phyloP scores from a whole-genome alignment of 1,139 yeast species.

The Eremothecium sinecaudum region DNA sequence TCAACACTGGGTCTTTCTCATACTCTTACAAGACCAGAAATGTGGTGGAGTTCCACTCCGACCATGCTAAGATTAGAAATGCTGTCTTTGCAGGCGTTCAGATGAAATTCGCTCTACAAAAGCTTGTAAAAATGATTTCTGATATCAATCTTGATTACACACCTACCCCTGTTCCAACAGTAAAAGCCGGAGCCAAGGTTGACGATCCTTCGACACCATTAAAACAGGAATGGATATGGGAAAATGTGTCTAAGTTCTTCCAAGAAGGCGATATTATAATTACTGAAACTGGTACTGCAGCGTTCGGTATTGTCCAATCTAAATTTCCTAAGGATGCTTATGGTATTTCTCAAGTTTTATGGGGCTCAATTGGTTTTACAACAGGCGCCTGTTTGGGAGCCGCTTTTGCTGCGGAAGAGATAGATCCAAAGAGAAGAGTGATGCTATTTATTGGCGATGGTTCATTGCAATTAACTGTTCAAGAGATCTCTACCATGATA shows the following conservation, averaged over 20 bases:
- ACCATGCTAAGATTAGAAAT: slow-evolving; percentile 55
- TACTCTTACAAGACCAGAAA: slow-evolving; percentile 61
- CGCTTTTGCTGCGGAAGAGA: slow-evolving; percentile 63
- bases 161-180: slow-evolving; percentile 36
- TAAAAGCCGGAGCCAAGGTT: slow-evolving; percentile 26
- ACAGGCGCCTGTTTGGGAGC: slow-evolving; percentile 75
- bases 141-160: slow-evolving; percentile 30
- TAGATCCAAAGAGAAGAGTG: slow-evolving; percentile 52
- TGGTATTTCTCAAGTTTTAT: slow-evolving; percentile 70
- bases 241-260: slow-evolving; percentile 56
- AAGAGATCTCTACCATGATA: slow-evolving; percentile 67
- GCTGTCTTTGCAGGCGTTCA: slow-evolving; percentile 61
- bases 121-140: slow-evolving; percentile 33
- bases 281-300: slow-evolving; percentile 75
- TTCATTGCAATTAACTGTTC: slow-evolving; percentile 68
- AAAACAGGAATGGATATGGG: slow-evolving; percentile 67
- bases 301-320: slow-evolving; percentile 64
- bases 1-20: slow-evolving; percentile 73
- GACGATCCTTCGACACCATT: slow-evolving; percentile 30
- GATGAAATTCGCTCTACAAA: slow-evolving; percentile 51
- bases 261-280: slow-evolving; percentile 61
- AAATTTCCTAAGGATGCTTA: slow-evolving; percentile 54
- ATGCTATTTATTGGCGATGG: slow-evolving; percentile 74
- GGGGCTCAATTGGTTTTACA: slow-evolving; percentile 78
- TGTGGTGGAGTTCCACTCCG: slow-evolving; percentile 70